Percentiles rank a stretch among this genome's conserved stretches.
These are phyloP conservation scores for Tylopilus rubrobrunneus DNA, from an alignment of 768 basidiomycete genomes.

Conservation along the genomic window DNA sequence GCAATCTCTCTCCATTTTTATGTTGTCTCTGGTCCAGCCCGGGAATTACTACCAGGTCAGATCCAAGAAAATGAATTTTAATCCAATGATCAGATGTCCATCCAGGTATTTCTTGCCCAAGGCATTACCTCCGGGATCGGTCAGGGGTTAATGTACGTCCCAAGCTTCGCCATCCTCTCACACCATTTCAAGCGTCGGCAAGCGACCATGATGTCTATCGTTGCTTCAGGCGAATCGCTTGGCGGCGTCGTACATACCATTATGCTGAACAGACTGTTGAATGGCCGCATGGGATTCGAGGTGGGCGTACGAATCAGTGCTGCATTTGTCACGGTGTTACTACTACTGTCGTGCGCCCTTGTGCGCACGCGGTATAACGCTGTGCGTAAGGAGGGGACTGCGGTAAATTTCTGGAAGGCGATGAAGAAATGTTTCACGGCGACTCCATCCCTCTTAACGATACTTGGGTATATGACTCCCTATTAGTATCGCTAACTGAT, in stretches of 20 bases:
- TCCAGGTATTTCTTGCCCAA: constrained; percentile 42
- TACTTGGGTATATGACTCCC: constrained; percentile 15
- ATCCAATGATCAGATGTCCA: too few relatives aligned
- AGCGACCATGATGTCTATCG: constrained; percentile 42
- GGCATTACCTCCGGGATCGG: constrained; percentile 40
- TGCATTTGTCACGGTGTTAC: constrained; percentile 33
- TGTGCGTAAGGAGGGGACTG: not conserved
- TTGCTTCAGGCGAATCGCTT: constrained; percentile 44
- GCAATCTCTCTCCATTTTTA: constrained; percentile 33
- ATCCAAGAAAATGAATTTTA: too few relatives aligned
- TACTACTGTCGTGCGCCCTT: constrained; percentile 37
- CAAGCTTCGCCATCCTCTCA: constrained; percentile 38
- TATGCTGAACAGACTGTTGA: constrained; percentile 48
- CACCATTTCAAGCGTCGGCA: constrained; percentile 43
- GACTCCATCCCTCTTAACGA: constrained; percentile 23
- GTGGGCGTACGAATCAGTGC: constrained; percentile 39
- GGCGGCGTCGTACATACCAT: constrained; percentile 58
- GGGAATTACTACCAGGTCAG: constrained; percentile 35
- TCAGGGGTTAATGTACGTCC: constrained; percentile 43
- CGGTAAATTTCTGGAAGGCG: constrained; percentile 16
- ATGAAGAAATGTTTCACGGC: constrained; percentile 22
- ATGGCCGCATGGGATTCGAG: constrained; percentile 43
- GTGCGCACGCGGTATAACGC: constrained; percentile 32
- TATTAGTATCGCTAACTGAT: not conserved
- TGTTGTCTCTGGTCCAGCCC: constrained; percentile 36